Base-by-base conservation (phyloP, 371 early-diverging fungal species). In the Batkoa obscura region DNA sequence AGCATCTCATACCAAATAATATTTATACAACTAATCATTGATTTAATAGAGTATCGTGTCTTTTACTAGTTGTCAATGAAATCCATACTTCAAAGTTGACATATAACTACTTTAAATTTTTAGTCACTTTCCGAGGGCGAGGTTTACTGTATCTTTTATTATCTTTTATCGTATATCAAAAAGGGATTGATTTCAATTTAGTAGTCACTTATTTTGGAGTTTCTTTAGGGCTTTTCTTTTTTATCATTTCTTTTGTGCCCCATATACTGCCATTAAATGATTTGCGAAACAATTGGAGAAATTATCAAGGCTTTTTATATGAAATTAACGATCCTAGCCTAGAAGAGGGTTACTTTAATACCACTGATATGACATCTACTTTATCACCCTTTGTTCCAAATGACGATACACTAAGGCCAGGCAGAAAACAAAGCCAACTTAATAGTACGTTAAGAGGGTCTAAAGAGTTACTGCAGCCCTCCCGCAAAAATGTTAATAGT, bases 331-430 rank as follows among this genome's bases (percentile, higher is more conserved):
- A 35, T 23, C 32, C 79, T 76, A 78, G n/a, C n/a, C n/a, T n/a
- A n/a, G 63, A 68, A 70, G 62, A 72, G 71, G 59, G 74, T 75
- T 23, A 76, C 78, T 46, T 74, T 74, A 23, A 58, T 53, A 9
- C 70, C 75, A 17, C 46, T 62, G 39, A 70, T 69, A 58, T 61
- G 66, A 50, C 68, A 69, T 46, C 72, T 68, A 2, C 79, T 75
- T n/a, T 72, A 68, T 54, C 72, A 68, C 5, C 59, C 34, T 17
- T 71, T 67, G 12, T 73, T 68, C 36, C 53, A 45, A 15, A 68
- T 36, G 36, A 54, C 54, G n/a, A n/a, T n/a, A n/a, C n/a, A n/a
- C n/a, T n/a, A n/a, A n/a, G n/a, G n/a, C n/a, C n/a, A n/a, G n/a
- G n/a, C n/a, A n/a, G n/a, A n/a, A 0, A 64, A 55, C 6, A 8